phyloP scores from a whole-genome alignment of 371 early-diverging fungal genomes.

The Mucor piriformis region DNA sequence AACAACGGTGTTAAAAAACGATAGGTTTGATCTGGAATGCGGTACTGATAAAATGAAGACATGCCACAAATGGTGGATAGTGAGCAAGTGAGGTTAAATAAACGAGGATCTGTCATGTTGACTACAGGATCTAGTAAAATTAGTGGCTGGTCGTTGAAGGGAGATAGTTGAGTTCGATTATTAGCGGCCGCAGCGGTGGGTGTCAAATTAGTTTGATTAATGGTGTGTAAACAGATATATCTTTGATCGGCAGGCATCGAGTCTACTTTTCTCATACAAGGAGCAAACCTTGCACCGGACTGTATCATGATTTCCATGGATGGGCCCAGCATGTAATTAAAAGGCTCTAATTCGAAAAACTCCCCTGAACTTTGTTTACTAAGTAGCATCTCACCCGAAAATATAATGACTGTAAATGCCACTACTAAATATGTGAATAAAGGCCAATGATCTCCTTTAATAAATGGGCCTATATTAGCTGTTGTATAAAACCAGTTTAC shows the following conservation, averaged over 20 bases:
- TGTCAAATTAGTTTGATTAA: constrained; percentile 2
- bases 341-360: constrained; percentile 45
- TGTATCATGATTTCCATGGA: constrained; percentile 48
- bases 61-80: constrained; percentile 57
- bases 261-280: constrained; percentile 55
- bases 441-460: constrained; percentile 19
- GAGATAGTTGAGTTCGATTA: neutral
- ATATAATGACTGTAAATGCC: constrained; percentile 6
- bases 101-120: constrained; percentile 21
- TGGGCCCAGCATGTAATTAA: constrained; percentile 64
- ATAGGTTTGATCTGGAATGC: constrained; percentile 71
- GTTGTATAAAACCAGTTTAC: constrained; percentile 7
- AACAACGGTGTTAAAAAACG: constrained; percentile 77
- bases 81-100: constrained; percentile 34
- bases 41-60: constrained; percentile 29
- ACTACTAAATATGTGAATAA: constrained; percentile 21
- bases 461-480: constrained; percentile 7
- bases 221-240: constrained; percentile 24
- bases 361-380: constrained; percentile 26
- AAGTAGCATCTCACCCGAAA: constrained; percentile 25
- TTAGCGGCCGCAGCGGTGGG: neutral
- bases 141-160: neutral
- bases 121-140: constrained; percentile 29
- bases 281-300: constrained; percentile 57
- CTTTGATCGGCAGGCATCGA: constrained; percentile 23